Percentiles rank a stretch among this genome's conserved stretches.
Evolutionary conservation across 148 eudicot species (phyloP).

Genomic region (Rhododendron simsii): DNA sequence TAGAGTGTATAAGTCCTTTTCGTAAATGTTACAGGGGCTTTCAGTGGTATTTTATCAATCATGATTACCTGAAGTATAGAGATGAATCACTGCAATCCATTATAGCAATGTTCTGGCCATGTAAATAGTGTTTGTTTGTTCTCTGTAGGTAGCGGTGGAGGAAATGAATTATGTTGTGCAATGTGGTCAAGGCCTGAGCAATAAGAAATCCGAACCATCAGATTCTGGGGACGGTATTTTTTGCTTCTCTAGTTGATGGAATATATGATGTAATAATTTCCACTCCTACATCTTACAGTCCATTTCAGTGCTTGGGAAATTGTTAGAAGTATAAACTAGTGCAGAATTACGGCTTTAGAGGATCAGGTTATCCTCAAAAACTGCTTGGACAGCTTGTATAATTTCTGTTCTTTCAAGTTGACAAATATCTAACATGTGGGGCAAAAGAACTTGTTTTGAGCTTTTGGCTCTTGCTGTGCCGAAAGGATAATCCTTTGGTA

Average conservation of each 20-base stretch:
- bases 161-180: conserved; percentile 52
- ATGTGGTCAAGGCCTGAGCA: conserved; percentile 21
- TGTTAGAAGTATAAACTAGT: neutral
- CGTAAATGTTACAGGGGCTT: neutral
- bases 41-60: neutral
- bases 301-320: neutral
- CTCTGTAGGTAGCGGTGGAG: conserved; percentile 43
- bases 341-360: neutral
- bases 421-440: neutral
- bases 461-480: neutral
- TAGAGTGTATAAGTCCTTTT: neutral
- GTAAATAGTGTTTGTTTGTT: neutral
- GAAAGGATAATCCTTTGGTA: neutral
- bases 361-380: neutral
- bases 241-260: conserved; percentile 3
- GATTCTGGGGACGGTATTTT: conserved; percentile 24
- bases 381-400: neutral
- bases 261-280: neutral
- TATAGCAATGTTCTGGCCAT: neutral
- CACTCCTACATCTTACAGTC: neutral
- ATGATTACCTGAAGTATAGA: neutral
- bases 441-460: neutral
- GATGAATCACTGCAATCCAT: neutral
- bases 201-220: conserved; percentile 14
- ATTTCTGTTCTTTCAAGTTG: neutral